These are phyloP conservation scores for Cyathus striatus DNA, from an alignment of 768 basidiomycete species.

Conservation along the genomic window DNA sequence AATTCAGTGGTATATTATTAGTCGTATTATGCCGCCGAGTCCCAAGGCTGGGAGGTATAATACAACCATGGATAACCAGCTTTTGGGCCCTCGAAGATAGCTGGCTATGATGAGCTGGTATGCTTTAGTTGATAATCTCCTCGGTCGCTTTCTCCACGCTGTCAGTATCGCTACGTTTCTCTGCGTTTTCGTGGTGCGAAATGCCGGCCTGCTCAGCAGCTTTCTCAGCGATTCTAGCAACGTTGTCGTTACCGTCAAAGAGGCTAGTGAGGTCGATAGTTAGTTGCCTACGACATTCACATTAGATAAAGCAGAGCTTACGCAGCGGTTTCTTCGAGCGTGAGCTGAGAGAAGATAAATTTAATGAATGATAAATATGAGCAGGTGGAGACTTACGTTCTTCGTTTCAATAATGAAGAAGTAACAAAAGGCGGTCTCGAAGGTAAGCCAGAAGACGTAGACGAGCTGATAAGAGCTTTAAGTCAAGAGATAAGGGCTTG, in stretches of 20 bases:
- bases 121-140: conserved; percentile 6
- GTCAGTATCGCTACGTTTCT: conserved; percentile 6
- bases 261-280: conserved; percentile 18
- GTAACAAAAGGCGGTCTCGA: conserved; percentile 48
- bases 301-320: conserved; percentile 6
- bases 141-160: conserved; percentile 14
- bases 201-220: conserved; percentile 17
- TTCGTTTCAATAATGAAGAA: conserved; percentile 54
- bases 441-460: conserved; percentile 51
- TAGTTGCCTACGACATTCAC: not conserved
- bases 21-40: too few relatives aligned
- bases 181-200: conserved; percentile 6
- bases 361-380: not conserved
- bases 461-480: conserved; percentile 22
- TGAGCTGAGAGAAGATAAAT: conserved; percentile 24
- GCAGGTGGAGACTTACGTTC: conserved; percentile 14
- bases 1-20: too few relatives aligned
- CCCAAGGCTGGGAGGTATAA: too few relatives aligned
- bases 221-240: conserved; percentile 24
- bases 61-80: too few relatives aligned
- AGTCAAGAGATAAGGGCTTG: not conserved
- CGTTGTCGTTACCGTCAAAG: conserved; percentile 54
- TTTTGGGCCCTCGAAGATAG: too few relatives aligned
- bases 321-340: conserved; percentile 61
- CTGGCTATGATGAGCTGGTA: too few relatives aligned